Conservation (phyloP, 208 protist genomes). For the Leishmania major region DNA sequence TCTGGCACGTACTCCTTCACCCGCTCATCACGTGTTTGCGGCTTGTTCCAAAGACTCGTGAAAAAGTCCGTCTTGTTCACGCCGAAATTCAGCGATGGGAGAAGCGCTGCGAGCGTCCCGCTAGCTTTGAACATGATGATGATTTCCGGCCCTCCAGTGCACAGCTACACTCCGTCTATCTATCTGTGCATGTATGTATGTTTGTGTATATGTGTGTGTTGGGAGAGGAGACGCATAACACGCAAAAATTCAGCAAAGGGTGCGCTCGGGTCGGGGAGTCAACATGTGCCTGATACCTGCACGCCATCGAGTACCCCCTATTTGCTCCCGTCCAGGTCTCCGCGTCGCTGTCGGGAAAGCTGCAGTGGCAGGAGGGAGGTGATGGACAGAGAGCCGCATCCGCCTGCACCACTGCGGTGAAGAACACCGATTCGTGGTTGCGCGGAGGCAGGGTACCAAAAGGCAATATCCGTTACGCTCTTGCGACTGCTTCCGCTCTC, state of each 20-base stretch:
- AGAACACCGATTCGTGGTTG: too few relatives aligned
- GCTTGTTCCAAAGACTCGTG: conserved; percentile 85
- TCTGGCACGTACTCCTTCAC: conserved; percentile 90
- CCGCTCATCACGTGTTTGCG: conserved; percentile 77
- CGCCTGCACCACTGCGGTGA: too few relatives aligned
- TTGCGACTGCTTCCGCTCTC: background rate
- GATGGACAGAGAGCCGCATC: background rate
- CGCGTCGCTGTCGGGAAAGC: background rate
- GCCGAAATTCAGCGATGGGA: conserved; percentile 57
- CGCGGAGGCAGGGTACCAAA: too few relatives aligned
- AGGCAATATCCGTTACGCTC: background rate
- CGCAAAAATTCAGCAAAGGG: background rate
- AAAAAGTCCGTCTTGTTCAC: conserved; percentile 75
- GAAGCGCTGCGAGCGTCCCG: conserved; percentile 7
- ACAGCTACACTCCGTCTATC: background rate
- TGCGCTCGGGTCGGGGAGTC: background rate
- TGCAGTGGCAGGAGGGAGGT: background rate
- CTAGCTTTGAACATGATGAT: conserved; percentile 35
- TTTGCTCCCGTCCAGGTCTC: background rate
- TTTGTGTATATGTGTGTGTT: background rate
- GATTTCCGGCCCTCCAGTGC: background rate
- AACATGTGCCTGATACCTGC: background rate
- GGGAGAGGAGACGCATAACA: background rate
- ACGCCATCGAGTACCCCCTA: background rate
- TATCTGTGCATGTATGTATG: background rate